Evolutionary conservation across 192 early-diverging fungal species (phyloP), one percentile per base, ranked within the genome.

Genomic region (Rhizophagus prolifer): DNA sequence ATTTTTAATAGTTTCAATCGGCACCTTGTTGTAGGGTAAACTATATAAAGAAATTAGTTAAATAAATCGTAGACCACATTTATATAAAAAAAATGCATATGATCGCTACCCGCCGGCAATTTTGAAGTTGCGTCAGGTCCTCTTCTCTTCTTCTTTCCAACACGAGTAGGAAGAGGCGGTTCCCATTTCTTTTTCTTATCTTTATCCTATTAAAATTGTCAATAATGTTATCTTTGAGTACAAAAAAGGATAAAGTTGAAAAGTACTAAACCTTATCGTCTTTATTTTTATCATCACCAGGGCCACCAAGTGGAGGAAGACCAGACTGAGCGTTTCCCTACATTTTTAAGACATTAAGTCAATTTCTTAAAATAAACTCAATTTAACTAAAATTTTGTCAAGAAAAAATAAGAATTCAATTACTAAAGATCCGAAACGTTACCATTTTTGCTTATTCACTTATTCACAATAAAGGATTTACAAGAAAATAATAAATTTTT

Each of bases 101-200:
- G 2, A 62, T 26, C 25, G 73, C 64, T 86, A 95, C 95, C 93
- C 80, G 93, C 90, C 58, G 98, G 98, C 62, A 99, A 85, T 83
- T 98, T 99, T 74, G 87, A 83, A 14, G 91, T 87, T 44, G 96
- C 89, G 76, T 98, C 96, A 44, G 96, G 96, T 25, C 98, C 97
- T 82, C 89, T 90, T 82, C 88, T 91, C 92, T 99, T 99, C 90
- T 96, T 96, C 87, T 98, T 97, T 74, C 98, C 97, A 23, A 98
- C 95, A 66, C 95, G 92, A n/a, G 98, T 99, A 19, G 98, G 97
- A 61, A 98, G 87, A 26, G 98, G 97, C 44, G 96, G 98, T 86
- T 98, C 96, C 95, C 95, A 99, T 88, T 97, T 95, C 79, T 96
- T 94, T 93, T 98, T 95, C 84, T 93, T 87, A 79, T 94, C 89